Conservation (phyloP, 805 yeast genomes). For the Candida yuanshanica region DNA sequence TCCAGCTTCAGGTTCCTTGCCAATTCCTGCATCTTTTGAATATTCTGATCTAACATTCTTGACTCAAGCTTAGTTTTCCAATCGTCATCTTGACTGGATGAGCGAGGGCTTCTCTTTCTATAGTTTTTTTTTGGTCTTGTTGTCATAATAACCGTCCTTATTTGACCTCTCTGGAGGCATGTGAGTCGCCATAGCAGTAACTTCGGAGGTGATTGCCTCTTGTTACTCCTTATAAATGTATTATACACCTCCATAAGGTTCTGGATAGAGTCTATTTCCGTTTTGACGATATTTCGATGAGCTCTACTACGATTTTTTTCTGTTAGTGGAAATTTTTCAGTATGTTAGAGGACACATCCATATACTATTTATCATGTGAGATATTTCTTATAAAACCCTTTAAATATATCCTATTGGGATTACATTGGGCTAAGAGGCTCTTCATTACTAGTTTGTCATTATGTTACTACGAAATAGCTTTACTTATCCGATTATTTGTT, state of each 20-base stretch:
- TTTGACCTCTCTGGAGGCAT: neutral
- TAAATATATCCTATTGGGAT: too few relatives aligned
- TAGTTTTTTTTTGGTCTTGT: neutral
- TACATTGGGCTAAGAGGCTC: too few relatives aligned
- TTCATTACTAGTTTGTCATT: too few relatives aligned
- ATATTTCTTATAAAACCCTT: too few relatives aligned
- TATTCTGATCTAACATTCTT: conserved; percentile 11
- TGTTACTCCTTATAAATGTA: too few relatives aligned
- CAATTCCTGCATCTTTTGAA: conserved; percentile 15
- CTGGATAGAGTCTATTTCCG: too few relatives aligned
- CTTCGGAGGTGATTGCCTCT: neutral
- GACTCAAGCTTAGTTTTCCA: conserved; percentile 1
- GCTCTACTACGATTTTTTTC: neutral
- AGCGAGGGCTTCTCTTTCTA: neutral
- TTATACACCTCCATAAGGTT: too few relatives aligned
- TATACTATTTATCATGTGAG: neutral
- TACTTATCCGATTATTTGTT: too few relatives aligned
- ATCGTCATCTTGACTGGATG: neutral
- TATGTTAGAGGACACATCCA: neutral
- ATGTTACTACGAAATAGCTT: too few relatives aligned
- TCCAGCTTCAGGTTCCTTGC: conserved; percentile 11
- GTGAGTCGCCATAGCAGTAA: neutral
- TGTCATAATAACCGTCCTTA: neutral
- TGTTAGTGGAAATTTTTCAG: neutral
- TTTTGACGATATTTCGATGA: neutral